These are phyloP conservation scores for Penicillium corylophilum DNA, from an alignment of 2,329 filamentous ascomycete species.

Conservation along the genomic window DNA sequence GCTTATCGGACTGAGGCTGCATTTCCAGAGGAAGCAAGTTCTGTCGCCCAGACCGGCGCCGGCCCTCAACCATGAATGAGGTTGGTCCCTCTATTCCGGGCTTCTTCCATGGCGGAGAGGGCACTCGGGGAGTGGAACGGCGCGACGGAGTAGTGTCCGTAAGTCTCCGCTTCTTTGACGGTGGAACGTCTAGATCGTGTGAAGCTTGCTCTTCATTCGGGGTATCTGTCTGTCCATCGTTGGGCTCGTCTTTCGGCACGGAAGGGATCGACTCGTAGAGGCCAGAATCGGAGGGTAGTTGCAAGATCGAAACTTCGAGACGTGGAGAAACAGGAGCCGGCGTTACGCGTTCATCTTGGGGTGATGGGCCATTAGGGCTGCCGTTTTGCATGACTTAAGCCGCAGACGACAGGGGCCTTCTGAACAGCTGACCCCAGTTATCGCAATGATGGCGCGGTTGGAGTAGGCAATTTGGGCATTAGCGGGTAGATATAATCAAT, in stretches of 20 bases:
- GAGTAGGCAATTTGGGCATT: slow-evolving; percentile 39
- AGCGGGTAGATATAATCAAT: slow-evolving; percentile 37
- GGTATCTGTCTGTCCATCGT: slow-evolving; percentile 17
- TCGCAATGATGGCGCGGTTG: slow-evolving; percentile 43
- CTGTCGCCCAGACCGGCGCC: slow-evolving; percentile 61
- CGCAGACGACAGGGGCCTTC: slow-evolving; percentile 43
- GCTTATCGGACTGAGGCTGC: slow-evolving; percentile 48
- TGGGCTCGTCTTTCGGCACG: slow-evolving; percentile 32
- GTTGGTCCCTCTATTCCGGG: slow-evolving; percentile 82
- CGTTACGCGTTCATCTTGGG: slow-evolving; percentile 41
- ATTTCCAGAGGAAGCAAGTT: slow-evolving; percentile 48
- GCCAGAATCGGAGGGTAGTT: slow-evolving; percentile 23
- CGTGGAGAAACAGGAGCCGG: slow-evolving; percentile 26
- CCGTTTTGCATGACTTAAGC: slow-evolving; percentile 50
- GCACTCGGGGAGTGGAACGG: slow-evolving; percentile 41
- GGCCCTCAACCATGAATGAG: slow-evolving; percentile 67
- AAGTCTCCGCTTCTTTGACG: slow-evolving; percentile 48
- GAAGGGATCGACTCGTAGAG: slow-evolving; percentile 25
- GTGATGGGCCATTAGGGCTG: slow-evolving; percentile 41
- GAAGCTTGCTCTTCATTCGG: slow-evolving; percentile 1
- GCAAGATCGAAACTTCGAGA: slow-evolving; percentile 21
- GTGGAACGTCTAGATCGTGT: slow-evolving; percentile 39
- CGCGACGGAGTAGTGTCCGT: slow-evolving; percentile 34
- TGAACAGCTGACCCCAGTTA: slow-evolving; percentile 45
- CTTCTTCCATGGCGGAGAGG: slow-evolving; percentile 91